Conservation (phyloP, 345 rosid species). For the Eucalyptus regnans region DNA sequence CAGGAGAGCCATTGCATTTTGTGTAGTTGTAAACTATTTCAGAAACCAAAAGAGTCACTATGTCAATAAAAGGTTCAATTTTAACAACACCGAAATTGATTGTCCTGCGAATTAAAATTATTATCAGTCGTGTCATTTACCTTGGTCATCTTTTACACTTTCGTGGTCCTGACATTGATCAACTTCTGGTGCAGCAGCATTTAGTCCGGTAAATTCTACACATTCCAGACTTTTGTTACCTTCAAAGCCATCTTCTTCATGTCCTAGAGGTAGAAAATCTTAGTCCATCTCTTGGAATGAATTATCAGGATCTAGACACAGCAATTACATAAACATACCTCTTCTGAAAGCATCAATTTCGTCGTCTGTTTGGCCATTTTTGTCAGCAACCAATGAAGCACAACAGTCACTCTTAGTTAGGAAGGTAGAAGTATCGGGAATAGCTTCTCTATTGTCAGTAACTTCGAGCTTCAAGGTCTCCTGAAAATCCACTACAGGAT, state of each 20-base stretch:
- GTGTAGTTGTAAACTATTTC: constrained; percentile 7
- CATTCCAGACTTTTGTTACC: constrained; percentile 14
- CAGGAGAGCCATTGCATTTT: constrained; percentile 11
- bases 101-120: not conserved
- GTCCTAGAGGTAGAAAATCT: constrained; percentile 4
- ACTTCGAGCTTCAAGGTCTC: constrained; percentile 5
- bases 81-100: not conserved
- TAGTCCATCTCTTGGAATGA: not conserved
- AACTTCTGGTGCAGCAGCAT: constrained; percentile 4
- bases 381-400: constrained; percentile 10
- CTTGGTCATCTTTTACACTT: constrained; percentile 11
- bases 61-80: not conserved
- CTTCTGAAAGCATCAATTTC: constrained; percentile 5
- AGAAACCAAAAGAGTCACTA: constrained; percentile 10
- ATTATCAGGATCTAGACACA: not conserved
- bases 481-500: constrained; percentile 10
- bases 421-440: constrained; percentile 7
- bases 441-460: constrained; percentile 3
- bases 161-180: not conserved
- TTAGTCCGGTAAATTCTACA: not conserved
- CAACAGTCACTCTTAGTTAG: constrained; percentile 1
- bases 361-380: constrained; percentile 7
- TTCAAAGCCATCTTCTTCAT: constrained; percentile 11
- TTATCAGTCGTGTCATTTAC: constrained; percentile 5
- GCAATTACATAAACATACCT: not conserved